These are phyloP conservation scores for Mrakia hoshinonis DNA, from an alignment of 768 basidiomycete species.

Conservation along the genomic window DNA sequence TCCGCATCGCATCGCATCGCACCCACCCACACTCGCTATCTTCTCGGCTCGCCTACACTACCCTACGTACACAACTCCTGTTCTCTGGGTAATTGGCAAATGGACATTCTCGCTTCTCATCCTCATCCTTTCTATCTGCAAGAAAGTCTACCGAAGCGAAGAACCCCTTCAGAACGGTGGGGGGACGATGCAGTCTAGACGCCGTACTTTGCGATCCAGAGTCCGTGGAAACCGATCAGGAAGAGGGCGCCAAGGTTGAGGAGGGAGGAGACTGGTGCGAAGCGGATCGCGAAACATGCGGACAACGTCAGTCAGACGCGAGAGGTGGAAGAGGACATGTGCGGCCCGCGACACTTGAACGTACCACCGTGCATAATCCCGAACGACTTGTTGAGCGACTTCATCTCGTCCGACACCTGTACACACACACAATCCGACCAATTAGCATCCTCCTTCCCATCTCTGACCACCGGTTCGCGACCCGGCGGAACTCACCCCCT, in stretches of 20 bases:
- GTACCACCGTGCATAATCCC: constrained; percentile 53
- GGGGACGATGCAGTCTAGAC: constrained; percentile 34
- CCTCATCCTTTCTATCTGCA: not conserved
- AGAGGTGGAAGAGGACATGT: not conserved
- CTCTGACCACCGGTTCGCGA: too few species aligned
- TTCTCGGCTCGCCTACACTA: too few species aligned
- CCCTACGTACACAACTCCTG: too few species aligned
- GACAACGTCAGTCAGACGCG: too few species aligned
- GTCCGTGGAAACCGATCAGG: constrained; percentile 60
- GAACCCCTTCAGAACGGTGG: too few species aligned
- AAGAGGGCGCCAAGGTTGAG: constrained; percentile 55
- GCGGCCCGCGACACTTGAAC: not conserved
- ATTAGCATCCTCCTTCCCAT: too few species aligned
- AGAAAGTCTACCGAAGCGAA: too few species aligned
- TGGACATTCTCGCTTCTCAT: not conserved
- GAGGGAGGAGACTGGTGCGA: constrained; percentile 51
- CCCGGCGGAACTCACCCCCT: constrained; percentile 47
- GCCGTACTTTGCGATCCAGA: constrained; percentile 59
- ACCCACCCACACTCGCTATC: too few species aligned
- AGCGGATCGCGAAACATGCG: too few species aligned
- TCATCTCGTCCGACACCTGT: constrained; percentile 62
- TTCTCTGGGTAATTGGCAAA: too few species aligned
- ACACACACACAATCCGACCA: too few species aligned
- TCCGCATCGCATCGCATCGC: too few species aligned
- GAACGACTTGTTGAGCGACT: constrained; percentile 59